Conservation (phyloP, 208 protist genomes). For the Crithidia fasciculata region DNA sequence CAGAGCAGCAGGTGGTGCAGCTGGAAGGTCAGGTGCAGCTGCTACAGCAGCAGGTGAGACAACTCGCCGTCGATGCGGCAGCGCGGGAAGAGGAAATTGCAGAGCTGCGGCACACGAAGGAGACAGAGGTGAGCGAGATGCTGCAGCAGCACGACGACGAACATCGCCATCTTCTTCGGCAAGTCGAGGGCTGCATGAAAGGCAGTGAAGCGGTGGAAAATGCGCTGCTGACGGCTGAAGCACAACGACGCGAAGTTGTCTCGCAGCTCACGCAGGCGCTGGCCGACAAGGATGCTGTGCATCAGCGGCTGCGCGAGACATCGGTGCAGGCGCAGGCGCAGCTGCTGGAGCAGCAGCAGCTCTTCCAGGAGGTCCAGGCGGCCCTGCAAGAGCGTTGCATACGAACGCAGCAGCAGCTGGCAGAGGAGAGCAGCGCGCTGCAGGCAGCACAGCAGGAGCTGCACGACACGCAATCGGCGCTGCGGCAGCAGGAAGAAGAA, state of each 20-base stretch:
- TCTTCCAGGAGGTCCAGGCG: conserved; percentile 32
- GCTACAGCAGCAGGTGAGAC: conserved; percentile 12
- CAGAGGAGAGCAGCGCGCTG: conserved; percentile 14
- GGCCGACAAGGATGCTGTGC: conserved; percentile 31
- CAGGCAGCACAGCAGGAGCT: conserved; percentile 31
- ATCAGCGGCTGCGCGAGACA: conserved; percentile 26
- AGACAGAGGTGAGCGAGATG: conserved; percentile 13
- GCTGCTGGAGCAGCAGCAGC: conserved; percentile 69
- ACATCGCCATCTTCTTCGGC: conserved; percentile 25
- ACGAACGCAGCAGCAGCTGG: conserved; percentile 9
- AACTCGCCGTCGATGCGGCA: conserved; percentile 18
- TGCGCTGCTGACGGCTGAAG: conserved; percentile 40
- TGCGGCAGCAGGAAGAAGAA: conserved; percentile 47
- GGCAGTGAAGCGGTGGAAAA: conserved; percentile 48
- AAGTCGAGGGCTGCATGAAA: conserved; percentile 50
- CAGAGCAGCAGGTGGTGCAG: conserved; percentile 17
- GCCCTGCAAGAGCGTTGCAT: conserved; percentile 18
- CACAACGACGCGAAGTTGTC: conserved; percentile 23
- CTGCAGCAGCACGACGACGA: conserved; percentile 27
- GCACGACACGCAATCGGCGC: conserved; percentile 3
- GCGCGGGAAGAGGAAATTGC: conserved; percentile 23
- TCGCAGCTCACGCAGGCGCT: conserved; percentile 23
- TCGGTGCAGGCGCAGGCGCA: conserved; percentile 40
- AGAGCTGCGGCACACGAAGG: conserved; percentile 12
- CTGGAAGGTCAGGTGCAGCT: conserved; percentile 9